phyloP scores from a whole-genome alignment of 2,329 filamentous ascomycete genomes.

The Colletotrichum chlorophyti region DNA sequence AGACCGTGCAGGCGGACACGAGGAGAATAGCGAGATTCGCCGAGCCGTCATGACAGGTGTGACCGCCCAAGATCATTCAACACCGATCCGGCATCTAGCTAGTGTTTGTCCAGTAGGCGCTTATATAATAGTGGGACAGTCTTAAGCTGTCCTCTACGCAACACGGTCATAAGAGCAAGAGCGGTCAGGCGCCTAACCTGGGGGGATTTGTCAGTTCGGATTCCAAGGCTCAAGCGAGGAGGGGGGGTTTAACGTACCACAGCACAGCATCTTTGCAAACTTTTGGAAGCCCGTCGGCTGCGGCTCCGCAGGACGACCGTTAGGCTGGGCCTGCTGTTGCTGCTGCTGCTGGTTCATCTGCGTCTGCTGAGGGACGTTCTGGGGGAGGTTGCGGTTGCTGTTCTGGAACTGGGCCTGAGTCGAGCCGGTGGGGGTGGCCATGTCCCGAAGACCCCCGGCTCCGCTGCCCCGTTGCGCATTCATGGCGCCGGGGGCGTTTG shows the following conservation, averaged over 20 bases:
- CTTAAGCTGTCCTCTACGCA: slow-evolving; percentile 17
- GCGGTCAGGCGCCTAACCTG: slow-evolving; percentile 23
- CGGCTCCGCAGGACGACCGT: slow-evolving; percentile 67
- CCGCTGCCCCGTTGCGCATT: slow-evolving; percentile 79
- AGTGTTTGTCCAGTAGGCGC: slow-evolving; percentile 18
- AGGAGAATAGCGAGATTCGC: slow-evolving; percentile 7
- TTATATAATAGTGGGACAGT: slow-evolving; percentile 22
- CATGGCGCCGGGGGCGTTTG: slow-evolving; percentile 78
- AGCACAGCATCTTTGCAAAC: slow-evolving; percentile 91
- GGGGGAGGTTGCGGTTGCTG: slow-evolving; percentile 86
- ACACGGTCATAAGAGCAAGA: slow-evolving; percentile 21
- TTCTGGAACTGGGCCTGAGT: slow-evolving; percentile 97
- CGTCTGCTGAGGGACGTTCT: slow-evolving; percentile 66
- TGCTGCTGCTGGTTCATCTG: slow-evolving; percentile 60
- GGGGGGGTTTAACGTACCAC: slow-evolving; percentile 57
- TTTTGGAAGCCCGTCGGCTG: slow-evolving; percentile 88
- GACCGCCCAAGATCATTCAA: slow-evolving; percentile 17
- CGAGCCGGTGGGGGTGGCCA: slow-evolving; percentile 84
- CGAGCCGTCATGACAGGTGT: slow-evolving; percentile 18
- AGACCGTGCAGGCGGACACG: slow-evolving; percentile 22
- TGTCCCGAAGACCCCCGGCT: slow-evolving; percentile 75
- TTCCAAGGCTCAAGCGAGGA: no score
- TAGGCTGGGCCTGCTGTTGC: slow-evolving; percentile 56
- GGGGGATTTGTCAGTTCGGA: slow-evolving; percentile 9
- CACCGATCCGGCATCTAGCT: slow-evolving; percentile 22